Percentiles rank a stretch among this genome's conserved stretches.
Evolutionary conservation across 2,329 filamentous ascomycete species (phyloP).

Genomic region (Thermothelomyces thermophilus): DNA sequence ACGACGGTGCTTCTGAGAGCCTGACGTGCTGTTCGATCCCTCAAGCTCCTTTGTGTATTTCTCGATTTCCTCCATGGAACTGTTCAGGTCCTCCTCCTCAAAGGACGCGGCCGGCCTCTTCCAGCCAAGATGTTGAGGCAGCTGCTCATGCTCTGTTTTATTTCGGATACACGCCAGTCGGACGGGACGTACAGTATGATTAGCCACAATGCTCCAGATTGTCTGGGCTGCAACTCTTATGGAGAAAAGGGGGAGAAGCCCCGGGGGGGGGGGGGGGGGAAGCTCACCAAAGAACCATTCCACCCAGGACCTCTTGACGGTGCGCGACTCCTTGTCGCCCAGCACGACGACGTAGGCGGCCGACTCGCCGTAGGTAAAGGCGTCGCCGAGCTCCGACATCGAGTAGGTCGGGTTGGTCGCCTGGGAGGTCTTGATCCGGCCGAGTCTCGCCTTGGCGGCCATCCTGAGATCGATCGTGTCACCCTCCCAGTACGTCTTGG

Average conservation of each 20-base stretch:
- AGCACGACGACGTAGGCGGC: slow-evolving; percentile 45
- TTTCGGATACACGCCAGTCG: too few relatives aligned
- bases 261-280: neutral
- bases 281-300: slow-evolving; percentile 41
- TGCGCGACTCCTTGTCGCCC: slow-evolving; percentile 36
- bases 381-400: slow-evolving; percentile 36
- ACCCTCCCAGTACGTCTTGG: slow-evolving; percentile 39
- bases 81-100: neutral
- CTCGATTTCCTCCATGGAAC: neutral
- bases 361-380: slow-evolving; percentile 45
- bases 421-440: slow-evolving; percentile 38
- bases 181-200: neutral
- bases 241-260: neutral
- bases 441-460: slow-evolving; percentile 41
- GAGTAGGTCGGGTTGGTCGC: slow-evolving; percentile 43
- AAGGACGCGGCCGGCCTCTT: slow-evolving; percentile 1
- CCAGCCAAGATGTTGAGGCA: slow-evolving; percentile 23
- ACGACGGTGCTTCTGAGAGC: neutral
- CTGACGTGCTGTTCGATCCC: too few relatives aligned
- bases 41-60: neutral
- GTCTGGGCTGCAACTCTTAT: too few relatives aligned
- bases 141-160: slow-evolving; percentile 21
- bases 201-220: neutral
- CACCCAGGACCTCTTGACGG: slow-evolving; percentile 35
- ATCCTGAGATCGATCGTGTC: slow-evolving; percentile 34